Evolutionary conservation across 768 basidiomycete genomes (phyloP).

Genomic region (Jaapia argillacea): DNA sequence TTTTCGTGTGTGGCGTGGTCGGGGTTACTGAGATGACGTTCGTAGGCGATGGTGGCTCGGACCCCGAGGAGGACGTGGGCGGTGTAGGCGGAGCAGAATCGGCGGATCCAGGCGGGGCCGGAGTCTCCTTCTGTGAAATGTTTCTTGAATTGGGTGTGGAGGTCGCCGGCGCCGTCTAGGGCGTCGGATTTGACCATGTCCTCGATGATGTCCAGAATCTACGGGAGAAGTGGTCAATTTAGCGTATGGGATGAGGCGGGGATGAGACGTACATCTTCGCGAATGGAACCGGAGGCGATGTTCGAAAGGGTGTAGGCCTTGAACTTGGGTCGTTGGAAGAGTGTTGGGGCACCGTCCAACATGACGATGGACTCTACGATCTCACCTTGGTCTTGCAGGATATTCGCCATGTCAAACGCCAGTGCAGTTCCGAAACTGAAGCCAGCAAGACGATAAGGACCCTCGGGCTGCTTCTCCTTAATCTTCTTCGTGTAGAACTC

Average conservation of each 20-base stretch:
- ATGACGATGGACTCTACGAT: background rate
- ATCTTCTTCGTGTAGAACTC: slow-evolving; percentile 6
- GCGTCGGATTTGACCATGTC: background rate
- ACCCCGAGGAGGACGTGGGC: background rate
- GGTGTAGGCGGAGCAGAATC: background rate
- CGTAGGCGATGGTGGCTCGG: background rate
- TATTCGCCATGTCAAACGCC: background rate
- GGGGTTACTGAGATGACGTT: background rate
- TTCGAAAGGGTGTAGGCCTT: background rate
- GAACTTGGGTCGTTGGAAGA: background rate
- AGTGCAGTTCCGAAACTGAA: background rate
- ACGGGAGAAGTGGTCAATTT: background rate
- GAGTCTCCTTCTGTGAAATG: background rate
- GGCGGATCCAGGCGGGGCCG: background rate
- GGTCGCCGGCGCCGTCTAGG: background rate
- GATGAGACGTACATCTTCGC: background rate
- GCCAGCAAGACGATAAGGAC: slow-evolving; percentile 3
- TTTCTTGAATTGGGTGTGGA: background rate
- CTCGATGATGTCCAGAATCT: background rate
- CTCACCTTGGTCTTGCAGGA: background rate
- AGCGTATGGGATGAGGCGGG: background rate
- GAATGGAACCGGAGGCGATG: background rate
- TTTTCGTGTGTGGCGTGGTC: background rate
- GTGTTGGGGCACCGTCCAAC: background rate
- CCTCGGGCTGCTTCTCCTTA: slow-evolving; percentile 1